Base-by-base conservation (phyloP, 1,284 basidiomycete genomes). In the Tilletiaria anomala region DNA sequence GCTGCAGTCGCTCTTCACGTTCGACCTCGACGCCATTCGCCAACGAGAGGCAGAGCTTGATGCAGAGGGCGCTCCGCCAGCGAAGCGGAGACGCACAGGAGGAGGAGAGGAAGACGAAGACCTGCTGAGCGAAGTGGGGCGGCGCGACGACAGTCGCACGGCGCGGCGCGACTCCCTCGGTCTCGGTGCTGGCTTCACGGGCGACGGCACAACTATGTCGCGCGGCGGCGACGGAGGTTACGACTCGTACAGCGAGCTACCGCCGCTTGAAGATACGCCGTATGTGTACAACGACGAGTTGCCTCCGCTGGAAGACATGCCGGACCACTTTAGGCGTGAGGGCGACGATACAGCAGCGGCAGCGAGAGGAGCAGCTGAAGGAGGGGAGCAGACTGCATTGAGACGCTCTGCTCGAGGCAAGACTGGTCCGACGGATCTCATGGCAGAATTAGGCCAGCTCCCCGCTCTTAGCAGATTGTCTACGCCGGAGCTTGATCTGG, bases 1-100 rank as follows among this genome's bases (percentile, higher is more conserved):
- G 65, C 73, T 94, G 6, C 74, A 75, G 1, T 76, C 81, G 43
- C 70, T 93, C 43, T 93, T 93, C 70, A 74, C 82, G 69, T 80
- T 84, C 40, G 83, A 84, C n/a, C 31, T 72, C 57, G 67, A 39
- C 68, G 69, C 42, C 64, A 72, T 22, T 70, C 43, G 49, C 33
- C 47, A 50, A 6, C 40, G 50, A 46, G 69, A n/a, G 73, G 70
- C 18, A 72, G 64, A 37, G 61, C 75, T 20, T 76, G 75, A 22
- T 8, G 34, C 42, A 11, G 76, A 48, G 4, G 65, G 55, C 6
- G 59, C 56, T 1, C 47, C 51, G 11, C 43, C 55, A 17, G 39
- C 54, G 40, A 70, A 70, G 55, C 49, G 57, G 11, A 53, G 53
- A 2, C 41, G 61, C 6, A 33, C 20, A 17, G 60, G 60, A 6